phyloP scores from a whole-genome alignment of 2,329 filamentous ascomycete species.

The Aspergillus sp. region DNA sequence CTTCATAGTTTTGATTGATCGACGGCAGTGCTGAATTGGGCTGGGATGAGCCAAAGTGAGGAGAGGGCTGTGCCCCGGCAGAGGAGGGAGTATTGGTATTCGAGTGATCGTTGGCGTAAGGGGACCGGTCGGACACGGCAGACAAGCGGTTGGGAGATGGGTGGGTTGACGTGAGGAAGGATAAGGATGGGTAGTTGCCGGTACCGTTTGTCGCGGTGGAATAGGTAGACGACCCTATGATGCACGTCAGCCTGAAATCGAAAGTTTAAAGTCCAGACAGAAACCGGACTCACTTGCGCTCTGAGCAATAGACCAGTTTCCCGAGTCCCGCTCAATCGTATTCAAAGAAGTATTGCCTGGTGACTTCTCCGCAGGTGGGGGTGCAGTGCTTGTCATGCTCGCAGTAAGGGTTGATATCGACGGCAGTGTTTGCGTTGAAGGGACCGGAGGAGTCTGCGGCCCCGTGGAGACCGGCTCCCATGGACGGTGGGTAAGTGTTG shows the following conservation, averaged over 20 bases:
- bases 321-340: slow-evolving; percentile 55
- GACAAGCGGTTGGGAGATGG: slow-evolving; percentile 46
- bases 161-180: slow-evolving; percentile 45
- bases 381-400: slow-evolving; percentile 35
- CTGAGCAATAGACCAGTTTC: slow-evolving; percentile 60
- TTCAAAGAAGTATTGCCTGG: slow-evolving; percentile 44
- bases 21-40: slow-evolving; percentile 52
- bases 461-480: slow-evolving; percentile 42
- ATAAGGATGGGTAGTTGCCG: slow-evolving; percentile 44
- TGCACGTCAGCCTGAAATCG: slow-evolving; percentile 23
- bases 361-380: slow-evolving; percentile 40
- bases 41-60: slow-evolving; percentile 38
- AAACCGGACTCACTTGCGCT: slow-evolving; percentile 51
- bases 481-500: slow-evolving; percentile 42
- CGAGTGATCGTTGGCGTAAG: slow-evolving; percentile 42
- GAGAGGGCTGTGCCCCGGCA: slow-evolving; percentile 39
- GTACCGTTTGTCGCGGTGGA: slow-evolving; percentile 48
- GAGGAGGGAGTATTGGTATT: slow-evolving; percentile 34
- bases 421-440: slow-evolving; percentile 44
- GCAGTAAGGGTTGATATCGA: slow-evolving; percentile 50
- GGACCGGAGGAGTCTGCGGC: slow-evolving; percentile 34
- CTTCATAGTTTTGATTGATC: slow-evolving; percentile 59
- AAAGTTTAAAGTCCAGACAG: slow-evolving; percentile 5
- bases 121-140: slow-evolving; percentile 41
- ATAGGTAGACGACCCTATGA: slow-evolving; percentile 48